phyloP scores from a whole-genome alignment of 2,329 filamentous ascomycete species.

The Fusarium sororula region DNA sequence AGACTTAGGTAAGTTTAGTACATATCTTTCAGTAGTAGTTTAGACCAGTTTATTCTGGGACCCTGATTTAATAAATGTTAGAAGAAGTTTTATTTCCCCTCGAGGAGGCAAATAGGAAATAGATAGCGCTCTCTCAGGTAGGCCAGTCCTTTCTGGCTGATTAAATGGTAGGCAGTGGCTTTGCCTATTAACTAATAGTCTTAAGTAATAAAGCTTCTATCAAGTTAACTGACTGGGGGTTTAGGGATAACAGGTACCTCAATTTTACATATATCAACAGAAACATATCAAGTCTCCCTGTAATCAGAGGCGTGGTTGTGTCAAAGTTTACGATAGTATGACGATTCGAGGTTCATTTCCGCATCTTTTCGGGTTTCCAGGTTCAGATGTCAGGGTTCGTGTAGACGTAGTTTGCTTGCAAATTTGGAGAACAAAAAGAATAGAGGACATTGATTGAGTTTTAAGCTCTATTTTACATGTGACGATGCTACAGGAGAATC shows the following conservation, averaged over 20 bases:
- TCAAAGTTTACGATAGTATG: not conserved
- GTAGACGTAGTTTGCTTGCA: not conserved
- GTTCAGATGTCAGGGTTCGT: not conserved
- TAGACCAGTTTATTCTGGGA: not conserved
- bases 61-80: not conserved
- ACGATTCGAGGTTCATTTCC: not conserved
- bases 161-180: not conserved
- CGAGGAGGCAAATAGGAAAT: not conserved
- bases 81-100: not conserved
- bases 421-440: conserved; percentile 61
- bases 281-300: not conserved
- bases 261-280: not conserved
- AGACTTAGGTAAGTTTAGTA: not conserved
- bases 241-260: not conserved
- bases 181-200: not conserved
- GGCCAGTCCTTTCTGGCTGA: not conserved
- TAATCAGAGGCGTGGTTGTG: not conserved
- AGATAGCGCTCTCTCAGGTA: not conserved
- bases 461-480: conserved; percentile 72
- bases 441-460: conserved; percentile 69
- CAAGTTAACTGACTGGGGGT: not conserved
- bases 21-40: not conserved
- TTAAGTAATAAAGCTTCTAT: not conserved
- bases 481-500: conserved; percentile 60
- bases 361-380: not conserved